Evolutionary conservation across 495 filamentous ascomycete genomes (phyloP).

Genomic region (Letharia lupina): DNA sequence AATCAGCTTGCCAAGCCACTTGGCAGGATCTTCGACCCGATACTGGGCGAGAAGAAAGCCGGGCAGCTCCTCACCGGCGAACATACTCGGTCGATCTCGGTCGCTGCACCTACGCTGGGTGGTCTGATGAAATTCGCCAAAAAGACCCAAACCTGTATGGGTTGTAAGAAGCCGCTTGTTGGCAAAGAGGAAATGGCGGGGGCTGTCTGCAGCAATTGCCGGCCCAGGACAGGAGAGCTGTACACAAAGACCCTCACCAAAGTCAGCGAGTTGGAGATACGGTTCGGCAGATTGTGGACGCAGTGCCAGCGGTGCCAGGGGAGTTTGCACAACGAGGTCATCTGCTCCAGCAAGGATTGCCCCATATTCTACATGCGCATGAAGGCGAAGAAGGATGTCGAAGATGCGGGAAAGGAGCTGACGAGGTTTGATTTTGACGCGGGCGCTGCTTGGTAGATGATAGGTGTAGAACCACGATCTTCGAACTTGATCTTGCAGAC

Average conservation of each 20-base stretch:
- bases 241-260: slow-evolving; percentile 86
- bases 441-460: slow-evolving; percentile 30
- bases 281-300: slow-evolving; percentile 91
- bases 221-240: slow-evolving; percentile 77
- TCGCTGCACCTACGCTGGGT: slow-evolving; percentile 80
- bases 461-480: background rate
- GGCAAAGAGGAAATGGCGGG: slow-evolving; percentile 71
- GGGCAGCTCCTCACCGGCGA: slow-evolving; percentile 74
- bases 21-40: slow-evolving; percentile 93
- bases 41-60: slow-evolving; percentile 84
- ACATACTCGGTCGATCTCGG: slow-evolving; percentile 84
- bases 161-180: slow-evolving; percentile 90
- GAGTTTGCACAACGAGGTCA: slow-evolving; percentile 94
- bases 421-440: slow-evolving; percentile 81
- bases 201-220: slow-evolving; percentile 80
- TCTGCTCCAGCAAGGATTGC: slow-evolving; percentile 91
- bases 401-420: slow-evolving; percentile 88
- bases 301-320: slow-evolving; percentile 98
- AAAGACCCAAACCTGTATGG: slow-evolving; percentile 95
- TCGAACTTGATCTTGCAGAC: background rate
- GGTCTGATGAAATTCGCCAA: slow-evolving; percentile 98
- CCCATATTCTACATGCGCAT: slow-evolving; percentile 99
- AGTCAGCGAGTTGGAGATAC: slow-evolving; percentile 82
- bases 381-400: slow-evolving; percentile 99
- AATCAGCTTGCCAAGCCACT: slow-evolving; percentile 96